Base-by-base conservation (phyloP, 139 green algal species). In the Micractinium conductrix region DNA sequence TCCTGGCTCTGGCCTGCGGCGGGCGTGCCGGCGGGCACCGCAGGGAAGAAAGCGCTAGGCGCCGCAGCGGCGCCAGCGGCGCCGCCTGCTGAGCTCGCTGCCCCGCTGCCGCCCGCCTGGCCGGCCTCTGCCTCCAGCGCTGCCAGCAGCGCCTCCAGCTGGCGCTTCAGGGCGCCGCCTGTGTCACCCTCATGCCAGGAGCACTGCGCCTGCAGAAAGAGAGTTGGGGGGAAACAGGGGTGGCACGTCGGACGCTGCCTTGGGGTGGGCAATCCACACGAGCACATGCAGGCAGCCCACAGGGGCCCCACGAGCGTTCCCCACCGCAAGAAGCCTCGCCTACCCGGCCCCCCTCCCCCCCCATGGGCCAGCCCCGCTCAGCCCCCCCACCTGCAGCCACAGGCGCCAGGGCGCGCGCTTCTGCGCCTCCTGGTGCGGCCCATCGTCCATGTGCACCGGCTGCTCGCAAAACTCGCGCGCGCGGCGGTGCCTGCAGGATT, bases 141-240 rank as follows among this genome's bases (percentile, higher is more conserved):
- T 43, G 81, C 58, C 43, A 33, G 16, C 19, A 78, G 74, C 28
- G 55, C n/a, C 24, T 33, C 44, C 42, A 78, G 72, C 26, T 67
- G 44, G 30, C n/a, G 67, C 83, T 72, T 87, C 50, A 79, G 83
- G 72, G 68, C 80, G 84, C 85, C 63, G 24, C 5, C 42, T 2
- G 84, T 60, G n/a, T 83, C 44, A 38, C 76, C 82, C 42, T 88
- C 58, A 42, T 80, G 72, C 43, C 84, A 89, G 58, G 37, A 79
- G 30, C 63, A 72, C 48, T 88, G 84, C 21, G 78, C 68, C 53
- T 80, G n/a, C n/a, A n/a, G n/a, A n/a, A n/a, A n/a, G n/a, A n/a
- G n/a, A n/a, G n/a, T n/a, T n/a, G n/a, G n/a, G n/a, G n/a, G n/a
- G n/a, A n/a, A n/a, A n/a, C n/a, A n/a, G n/a, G n/a, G n/a, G n/a